Conservation (phyloP, 371 early-diverging fungal species). For the Encephalitozoon hellem region DNA sequence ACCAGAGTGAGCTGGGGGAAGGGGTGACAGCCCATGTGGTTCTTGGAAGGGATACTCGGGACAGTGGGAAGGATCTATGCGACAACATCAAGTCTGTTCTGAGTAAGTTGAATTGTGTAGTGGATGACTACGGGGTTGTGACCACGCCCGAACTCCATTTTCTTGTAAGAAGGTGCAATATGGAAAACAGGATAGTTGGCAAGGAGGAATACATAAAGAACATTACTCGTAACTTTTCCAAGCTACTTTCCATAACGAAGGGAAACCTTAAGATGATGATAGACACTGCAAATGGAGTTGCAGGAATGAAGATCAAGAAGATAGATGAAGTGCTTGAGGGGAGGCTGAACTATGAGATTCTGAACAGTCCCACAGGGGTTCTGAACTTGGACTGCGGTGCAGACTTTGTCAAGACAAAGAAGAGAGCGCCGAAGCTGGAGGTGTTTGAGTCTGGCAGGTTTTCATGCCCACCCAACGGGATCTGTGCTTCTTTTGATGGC, state of each 20-base stretch:
- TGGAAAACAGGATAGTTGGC: neutral
- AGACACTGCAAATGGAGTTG: conserved; percentile 68
- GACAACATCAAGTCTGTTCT: conserved; percentile 71
- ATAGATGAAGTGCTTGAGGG: conserved; percentile 72
- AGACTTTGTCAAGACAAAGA: conserved; percentile 83
- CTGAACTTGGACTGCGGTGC: conserved; percentile 71
- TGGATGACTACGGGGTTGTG: conserved; percentile 73
- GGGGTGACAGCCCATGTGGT: conserved; percentile 38
- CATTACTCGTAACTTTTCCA: neutral
- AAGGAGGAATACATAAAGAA: conserved; percentile 29
- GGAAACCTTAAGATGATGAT: conserved; percentile 9
- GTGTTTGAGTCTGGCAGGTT: neutral
- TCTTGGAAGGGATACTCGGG: conserved; percentile 62
- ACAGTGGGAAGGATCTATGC: conserved; percentile 73
- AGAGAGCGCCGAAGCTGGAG: conserved; percentile 65
- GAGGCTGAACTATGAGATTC: conserved; percentile 63
- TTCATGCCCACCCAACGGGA: conserved; percentile 60
- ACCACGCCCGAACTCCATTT: conserved; percentile 66
- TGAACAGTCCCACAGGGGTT: conserved; percentile 38
- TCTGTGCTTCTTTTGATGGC: conserved; percentile 81
- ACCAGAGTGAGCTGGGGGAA: conserved; percentile 64
- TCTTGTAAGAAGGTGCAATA: conserved; percentile 38
- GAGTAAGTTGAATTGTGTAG: conserved; percentile 65
- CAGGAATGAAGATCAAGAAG: conserved; percentile 75
- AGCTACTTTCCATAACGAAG: conserved; percentile 14